Base-by-base conservation (phyloP, 805 yeast genomes). In the Starmerella gropengiesseri region DNA sequence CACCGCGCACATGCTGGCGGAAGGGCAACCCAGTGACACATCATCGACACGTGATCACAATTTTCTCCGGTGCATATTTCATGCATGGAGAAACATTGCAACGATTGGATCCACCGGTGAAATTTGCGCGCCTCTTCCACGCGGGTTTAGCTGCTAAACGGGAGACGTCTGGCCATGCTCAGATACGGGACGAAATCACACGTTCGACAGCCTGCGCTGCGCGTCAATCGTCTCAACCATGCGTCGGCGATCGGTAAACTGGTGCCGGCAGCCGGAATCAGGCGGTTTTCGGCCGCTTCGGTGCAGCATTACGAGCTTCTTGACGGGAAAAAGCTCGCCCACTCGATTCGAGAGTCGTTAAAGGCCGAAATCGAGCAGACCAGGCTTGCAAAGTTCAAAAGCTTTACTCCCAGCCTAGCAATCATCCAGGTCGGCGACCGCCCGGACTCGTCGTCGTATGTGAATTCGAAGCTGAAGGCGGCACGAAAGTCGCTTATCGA, bases 361-460 rank as follows among this genome's bases (percentile, higher is more conserved):
- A 66, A 72, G 34, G 56, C 64, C 12, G 78, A 75, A 49, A 72
- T 81, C 47, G 57, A 58, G 17, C 54, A 58, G 11, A 56, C 72
- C 41, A 72, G 75, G 54, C 41, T 60, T 21, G 18, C 53, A 19
- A 60, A 67, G 49, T 52, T 54, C 48, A 64, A 74, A 7, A 53
- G 59, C n/a, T 84, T 84, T 65, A 66, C 70, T 47, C 96, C 97
- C 7, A 70, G 72, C 42, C 68, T 89, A 57, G 77, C 84, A 29
- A 87, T 89, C 52, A 70, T 89, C 48, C 97, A 89, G 64, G 93
- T 91, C 30, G 96, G 96, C 32, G 69, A 69, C 37, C 71, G 96
- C 51, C 93, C 93, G 12, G 98, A 89, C 61, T 85, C 95, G 2
- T 75, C 86, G 11, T 83, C 95, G 7, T 89, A 89, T 63, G 96